A percentile compares a stretch with the other conserved stretches of the same genome.
phyloP scores from a whole-genome alignment of 805 yeast species.

The Phaffomyces opuntiae region DNA sequence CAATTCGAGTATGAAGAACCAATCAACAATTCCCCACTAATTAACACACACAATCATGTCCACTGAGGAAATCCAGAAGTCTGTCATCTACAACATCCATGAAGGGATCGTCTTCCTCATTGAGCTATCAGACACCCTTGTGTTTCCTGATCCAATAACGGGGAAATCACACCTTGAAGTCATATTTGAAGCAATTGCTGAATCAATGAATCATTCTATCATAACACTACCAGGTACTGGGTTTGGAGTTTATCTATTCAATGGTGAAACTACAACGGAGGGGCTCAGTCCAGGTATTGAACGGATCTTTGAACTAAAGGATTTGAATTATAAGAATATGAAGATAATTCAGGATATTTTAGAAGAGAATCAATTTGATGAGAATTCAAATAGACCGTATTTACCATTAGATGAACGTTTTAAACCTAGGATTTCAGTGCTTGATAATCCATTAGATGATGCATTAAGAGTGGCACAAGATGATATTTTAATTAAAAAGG shows the following conservation, averaged over 20 bases:
- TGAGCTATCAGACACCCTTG: constrained; percentile 44
- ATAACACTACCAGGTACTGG: constrained; percentile 64
- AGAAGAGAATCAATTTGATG: constrained; percentile 30
- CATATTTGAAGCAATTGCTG: constrained; percentile 50
- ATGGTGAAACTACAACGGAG: constrained; percentile 32
- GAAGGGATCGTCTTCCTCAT: constrained; percentile 61
- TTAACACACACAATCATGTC: not conserved
- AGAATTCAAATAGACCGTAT: constrained; percentile 10
- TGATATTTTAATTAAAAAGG: constrained; percentile 39
- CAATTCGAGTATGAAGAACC: too few relatives aligned
- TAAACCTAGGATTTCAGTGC: constrained; percentile 19
- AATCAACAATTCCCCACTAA: too few relatives aligned
- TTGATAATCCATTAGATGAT: constrained; percentile 28
- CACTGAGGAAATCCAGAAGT: not conserved
- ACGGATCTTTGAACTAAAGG: constrained; percentile 44
- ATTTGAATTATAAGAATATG: constrained; percentile 51
- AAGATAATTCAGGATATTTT: constrained; percentile 45
- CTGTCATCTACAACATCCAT: constrained; percentile 35
- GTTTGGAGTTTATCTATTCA: constrained; percentile 63
- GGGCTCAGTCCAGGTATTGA: constrained; percentile 37
- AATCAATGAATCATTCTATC: constrained; percentile 59
- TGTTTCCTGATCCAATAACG: constrained; percentile 30
- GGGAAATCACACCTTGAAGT: constrained; percentile 39
- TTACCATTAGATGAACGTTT: constrained; percentile 25
- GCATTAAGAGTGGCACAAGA: constrained; percentile 48